Evolutionary conservation across 2,329 filamentous ascomycete genomes (phyloP).

Genomic region (Mycogone perniciosa): DNA sequence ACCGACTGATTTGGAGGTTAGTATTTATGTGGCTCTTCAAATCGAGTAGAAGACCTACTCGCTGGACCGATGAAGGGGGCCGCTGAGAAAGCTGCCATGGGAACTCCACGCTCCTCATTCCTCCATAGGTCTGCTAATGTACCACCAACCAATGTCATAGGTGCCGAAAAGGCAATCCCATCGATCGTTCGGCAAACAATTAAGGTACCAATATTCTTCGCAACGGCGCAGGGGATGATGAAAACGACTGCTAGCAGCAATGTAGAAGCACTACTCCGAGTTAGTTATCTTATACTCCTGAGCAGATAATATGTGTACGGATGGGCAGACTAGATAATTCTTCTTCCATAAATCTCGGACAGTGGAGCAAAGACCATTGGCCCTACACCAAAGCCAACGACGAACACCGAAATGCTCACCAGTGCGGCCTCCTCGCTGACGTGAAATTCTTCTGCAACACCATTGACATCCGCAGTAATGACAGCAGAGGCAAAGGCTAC

Average conservation of each 20-base stretch:
- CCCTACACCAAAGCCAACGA: conserved; percentile 74
- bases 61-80: conserved; percentile 79
- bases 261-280: conserved; percentile 44
- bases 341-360: conserved; percentile 67
- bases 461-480: conserved; percentile 68
- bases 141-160: conserved; percentile 80
- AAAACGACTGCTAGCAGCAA: conserved; percentile 68
- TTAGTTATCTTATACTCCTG: conserved; percentile 9
- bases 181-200: conserved; percentile 72
- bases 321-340: conserved; percentile 56
- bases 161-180: conserved; percentile 77
- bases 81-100: conserved; percentile 80
- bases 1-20: conserved; percentile 40
- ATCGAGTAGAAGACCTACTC: conserved; percentile 30
- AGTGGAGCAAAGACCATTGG: conserved; percentile 76
- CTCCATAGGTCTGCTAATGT: conserved; percentile 80
- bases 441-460: conserved; percentile 56
- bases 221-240: conserved; percentile 71
- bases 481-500: conserved; percentile 67
- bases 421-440: conserved; percentile 68
- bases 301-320: background rate
- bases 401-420: conserved; percentile 68
- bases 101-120: conserved; percentile 76
- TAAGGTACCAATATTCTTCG: conserved; percentile 69
- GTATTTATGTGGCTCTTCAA: background rate